A percentile compares a stretch with the other conserved stretches of the same genome.
Conservation (phyloP, 2,329 filamentous ascomycete genomes). For the Paecilomyces formosus region DNA sequence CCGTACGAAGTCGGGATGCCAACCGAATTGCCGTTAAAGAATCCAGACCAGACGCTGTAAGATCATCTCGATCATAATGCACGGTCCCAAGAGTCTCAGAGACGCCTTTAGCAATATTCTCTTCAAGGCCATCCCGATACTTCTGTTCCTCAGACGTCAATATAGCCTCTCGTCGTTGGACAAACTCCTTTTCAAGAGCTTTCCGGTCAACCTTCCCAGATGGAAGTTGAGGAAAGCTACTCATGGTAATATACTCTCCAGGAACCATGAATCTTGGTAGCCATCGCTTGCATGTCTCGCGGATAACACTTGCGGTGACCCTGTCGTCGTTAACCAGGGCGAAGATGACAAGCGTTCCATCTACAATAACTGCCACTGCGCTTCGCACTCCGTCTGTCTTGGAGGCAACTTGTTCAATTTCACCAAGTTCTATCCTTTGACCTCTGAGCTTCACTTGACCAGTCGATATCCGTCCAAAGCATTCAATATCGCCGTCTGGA, state of each 20-base stretch:
- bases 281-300: constrained; percentile 61
- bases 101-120: constrained; percentile 35
- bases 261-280: constrained; percentile 80
- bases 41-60: constrained; percentile 56
- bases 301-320: constrained; percentile 39
- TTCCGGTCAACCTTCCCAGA: constrained; percentile 79
- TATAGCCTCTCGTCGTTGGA: constrained; percentile 13
- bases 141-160: constrained; percentile 5
- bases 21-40: constrained; percentile 58
- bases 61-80: constrained; percentile 31
- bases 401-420: constrained; percentile 64
- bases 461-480: constrained; percentile 67
- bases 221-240: constrained; percentile 63
- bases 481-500: constrained; percentile 66
- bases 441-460: constrained; percentile 84
- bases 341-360: constrained; percentile 66
- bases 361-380: constrained; percentile 60
- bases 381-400: constrained; percentile 56
- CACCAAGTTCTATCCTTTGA: constrained; percentile 73
- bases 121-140: constrained; percentile 17
- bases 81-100: constrained; percentile 33
- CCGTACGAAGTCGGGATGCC: constrained; percentile 54
- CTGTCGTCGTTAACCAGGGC: constrained; percentile 48
- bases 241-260: constrained; percentile 58
- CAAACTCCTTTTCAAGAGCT: constrained; percentile 51